These are phyloP conservation scores for Vaucheria bursata DNA, from an alignment of 352 stramenopile genomes.

Conservation along the genomic window DNA sequence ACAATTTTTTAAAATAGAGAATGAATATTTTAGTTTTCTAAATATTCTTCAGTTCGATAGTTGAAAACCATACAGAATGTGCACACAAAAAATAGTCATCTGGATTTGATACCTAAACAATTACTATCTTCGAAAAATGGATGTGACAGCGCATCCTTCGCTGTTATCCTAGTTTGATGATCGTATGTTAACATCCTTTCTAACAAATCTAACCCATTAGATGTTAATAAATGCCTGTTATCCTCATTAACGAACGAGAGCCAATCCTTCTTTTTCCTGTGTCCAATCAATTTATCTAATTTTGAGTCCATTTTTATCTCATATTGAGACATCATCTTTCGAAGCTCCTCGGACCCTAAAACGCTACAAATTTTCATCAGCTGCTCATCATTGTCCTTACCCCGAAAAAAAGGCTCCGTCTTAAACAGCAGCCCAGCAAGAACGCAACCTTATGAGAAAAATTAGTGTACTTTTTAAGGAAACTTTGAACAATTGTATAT, in stretches of 20 bases:
- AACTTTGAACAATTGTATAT: too few relatives aligned
- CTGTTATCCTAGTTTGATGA: constrained; percentile 68
- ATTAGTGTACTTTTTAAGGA: too few relatives aligned
- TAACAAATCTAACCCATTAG: constrained; percentile 22
- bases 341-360: constrained; percentile 56
- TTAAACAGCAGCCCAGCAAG: constrained; percentile 60
- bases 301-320: constrained; percentile 28
- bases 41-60: too few relatives aligned
- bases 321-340: constrained; percentile 53
- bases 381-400: constrained; percentile 63
- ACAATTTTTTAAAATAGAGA: too few relatives aligned
- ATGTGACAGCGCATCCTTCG: constrained; percentile 92
- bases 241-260: not conserved
- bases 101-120: too few relatives aligned
- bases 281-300: constrained; percentile 12
- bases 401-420: constrained; percentile 62
- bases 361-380: constrained; percentile 59
- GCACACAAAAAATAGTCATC: too few relatives aligned
- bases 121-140: constrained; percentile 86
- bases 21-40: too few relatives aligned
- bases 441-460: too few relatives aligned
- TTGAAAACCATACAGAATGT: too few relatives aligned
- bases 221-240: not conserved
- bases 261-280: constrained; percentile 17
- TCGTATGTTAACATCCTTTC: constrained; percentile 25